Evolutionary conservation across 257 asterid species (phyloP).

Genomic region (Solanum ahanhuiri): DNA sequence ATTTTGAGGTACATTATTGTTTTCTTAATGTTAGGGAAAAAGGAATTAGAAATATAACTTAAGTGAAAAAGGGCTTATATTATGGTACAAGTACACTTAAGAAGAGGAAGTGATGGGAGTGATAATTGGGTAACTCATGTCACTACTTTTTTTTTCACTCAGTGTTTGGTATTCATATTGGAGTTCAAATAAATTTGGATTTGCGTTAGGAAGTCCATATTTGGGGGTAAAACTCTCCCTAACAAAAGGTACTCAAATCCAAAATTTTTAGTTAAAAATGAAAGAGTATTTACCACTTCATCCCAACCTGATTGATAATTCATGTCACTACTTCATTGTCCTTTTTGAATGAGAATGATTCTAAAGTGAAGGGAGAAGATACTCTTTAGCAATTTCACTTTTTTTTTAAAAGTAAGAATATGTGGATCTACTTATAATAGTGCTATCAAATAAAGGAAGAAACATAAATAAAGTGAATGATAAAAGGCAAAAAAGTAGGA

Average conservation of each 20-base stretch:
- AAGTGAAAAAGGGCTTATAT: not conserved
- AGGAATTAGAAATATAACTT: not conserved
- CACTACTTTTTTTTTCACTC: not conserved
- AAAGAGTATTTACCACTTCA: too few relatives aligned
- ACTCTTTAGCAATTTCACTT: not conserved
- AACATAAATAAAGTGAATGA: not conserved
- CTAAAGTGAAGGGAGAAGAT: not conserved
- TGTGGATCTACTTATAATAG: not conserved
- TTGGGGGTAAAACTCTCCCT: too few relatives aligned
- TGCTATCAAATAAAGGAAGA: not conserved
- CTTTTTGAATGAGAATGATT: not conserved
- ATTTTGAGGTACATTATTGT: not conserved
- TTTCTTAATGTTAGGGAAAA: not conserved
- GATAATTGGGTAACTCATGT: not conserved
- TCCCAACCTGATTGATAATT: not conserved
- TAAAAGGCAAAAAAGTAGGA: not conserved
- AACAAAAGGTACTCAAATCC: too few relatives aligned
- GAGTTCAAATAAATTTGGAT: not conserved
- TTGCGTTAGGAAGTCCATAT: too few relatives aligned
- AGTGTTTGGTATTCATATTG: too few relatives aligned
- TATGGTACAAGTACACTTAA: not conserved
- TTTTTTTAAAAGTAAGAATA: not conserved
- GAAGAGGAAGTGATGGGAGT: not conserved
- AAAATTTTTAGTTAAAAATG: accelerated
- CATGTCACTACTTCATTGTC: not conserved